A percentile compares a stretch with the other conserved stretches of the same genome.
These are phyloP conservation scores for Cryptomeria japonica DNA, from an alignment of 75 land plant genomes.

Conservation along the genomic window DNA sequence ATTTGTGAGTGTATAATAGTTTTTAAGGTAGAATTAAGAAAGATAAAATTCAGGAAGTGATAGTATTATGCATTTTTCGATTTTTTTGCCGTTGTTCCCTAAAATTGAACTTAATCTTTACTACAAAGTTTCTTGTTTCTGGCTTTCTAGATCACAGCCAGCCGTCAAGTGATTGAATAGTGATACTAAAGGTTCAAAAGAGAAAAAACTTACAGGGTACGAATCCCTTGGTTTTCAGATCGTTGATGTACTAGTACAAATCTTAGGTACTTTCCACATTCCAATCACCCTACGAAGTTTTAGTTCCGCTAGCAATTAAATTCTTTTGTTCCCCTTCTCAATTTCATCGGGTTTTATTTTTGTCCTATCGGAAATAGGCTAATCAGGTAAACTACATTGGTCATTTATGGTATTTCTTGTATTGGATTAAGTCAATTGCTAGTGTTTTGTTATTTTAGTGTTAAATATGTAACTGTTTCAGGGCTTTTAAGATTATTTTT, in stretches of 20 bases:
- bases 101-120: not conserved
- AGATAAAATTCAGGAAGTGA: not conserved
- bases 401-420: too few species aligned
- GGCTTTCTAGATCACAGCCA: not conserved
- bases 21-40: too few species aligned
- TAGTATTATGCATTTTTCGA: not conserved
- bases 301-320: not conserved
- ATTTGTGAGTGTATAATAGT: not conserved
- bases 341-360: not conserved
- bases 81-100: not conserved
- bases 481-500: too few species aligned
- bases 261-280: not conserved
- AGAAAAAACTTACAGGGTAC: not conserved
- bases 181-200: not conserved
- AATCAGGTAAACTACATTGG: not conserved
- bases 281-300: not conserved
- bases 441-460: too few species aligned
- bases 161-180: not conserved
- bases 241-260: not conserved
- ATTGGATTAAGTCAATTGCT: not conserved
- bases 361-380: not conserved
- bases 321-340: not conserved
- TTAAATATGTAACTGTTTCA: too few species aligned
- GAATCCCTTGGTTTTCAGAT: not conserved
- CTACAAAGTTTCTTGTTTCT: not conserved